Percentiles rank a stretch among this genome's conserved stretches.
Evolutionary conservation across 371 early-diverging fungal genomes (phyloP).

Genomic region (Blakeslea trispora): DNA sequence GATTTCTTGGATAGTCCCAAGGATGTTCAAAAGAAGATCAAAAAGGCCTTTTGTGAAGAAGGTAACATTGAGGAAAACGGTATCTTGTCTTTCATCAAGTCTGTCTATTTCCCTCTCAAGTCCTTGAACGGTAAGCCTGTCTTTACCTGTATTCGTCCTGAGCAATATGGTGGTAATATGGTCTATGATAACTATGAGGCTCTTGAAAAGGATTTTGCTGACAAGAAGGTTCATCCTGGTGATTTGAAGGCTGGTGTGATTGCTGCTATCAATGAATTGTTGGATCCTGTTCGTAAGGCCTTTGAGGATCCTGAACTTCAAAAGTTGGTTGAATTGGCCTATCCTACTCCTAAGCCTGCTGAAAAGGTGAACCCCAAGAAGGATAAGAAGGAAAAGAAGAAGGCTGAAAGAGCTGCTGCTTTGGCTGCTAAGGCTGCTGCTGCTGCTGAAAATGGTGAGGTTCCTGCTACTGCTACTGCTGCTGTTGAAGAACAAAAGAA

Average conservation of each 20-base stretch:
- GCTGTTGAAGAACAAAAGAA: conserved; percentile 15
- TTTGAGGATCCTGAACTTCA: conserved; percentile 70
- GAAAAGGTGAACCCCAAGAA: conserved; percentile 49
- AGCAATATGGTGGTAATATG: conserved; percentile 89
- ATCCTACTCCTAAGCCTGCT: conserved; percentile 60
- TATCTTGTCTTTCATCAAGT: conserved; percentile 87
- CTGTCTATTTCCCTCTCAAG: conserved; percentile 89
- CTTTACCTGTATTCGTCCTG: conserved; percentile 78
- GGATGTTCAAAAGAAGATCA: conserved; percentile 90
- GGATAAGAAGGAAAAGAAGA: conserved; percentile 40
- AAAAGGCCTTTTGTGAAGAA: conserved; percentile 98
- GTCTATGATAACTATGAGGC: conserved; percentile 72
- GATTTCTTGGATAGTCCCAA: conserved; percentile 93
- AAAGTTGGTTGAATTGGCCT: conserved; percentile 67
- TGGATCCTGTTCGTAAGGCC: conserved; percentile 90
- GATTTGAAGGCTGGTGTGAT: conserved; percentile 95
- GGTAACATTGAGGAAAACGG: conserved; percentile 97
- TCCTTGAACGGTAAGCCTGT: conserved; percentile 57
- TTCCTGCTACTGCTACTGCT: conserved; percentile 1
- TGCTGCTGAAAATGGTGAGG: conserved; percentile 5
- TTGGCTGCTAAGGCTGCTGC: conserved; percentile 31
- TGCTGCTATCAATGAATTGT: conserved; percentile 82
- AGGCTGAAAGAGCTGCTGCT: conserved; percentile 34
- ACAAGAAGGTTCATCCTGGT: conserved; percentile 93
- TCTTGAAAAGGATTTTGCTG: conserved; percentile 87